Evolutionary conservation across 129 eudicot species (phyloP).

Genomic region (Artemisia annua): DNA sequence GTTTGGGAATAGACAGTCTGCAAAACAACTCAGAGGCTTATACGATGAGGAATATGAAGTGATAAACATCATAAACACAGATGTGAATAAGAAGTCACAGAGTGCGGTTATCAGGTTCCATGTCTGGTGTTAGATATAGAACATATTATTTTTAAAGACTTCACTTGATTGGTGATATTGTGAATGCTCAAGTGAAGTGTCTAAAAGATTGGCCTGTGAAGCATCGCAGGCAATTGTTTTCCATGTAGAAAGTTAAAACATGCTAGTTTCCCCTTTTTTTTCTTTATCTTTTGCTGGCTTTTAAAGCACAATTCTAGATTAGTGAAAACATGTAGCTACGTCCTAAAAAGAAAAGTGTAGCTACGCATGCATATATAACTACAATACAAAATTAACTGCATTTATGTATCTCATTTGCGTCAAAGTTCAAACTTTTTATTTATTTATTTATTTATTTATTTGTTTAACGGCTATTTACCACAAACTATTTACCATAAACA

Average conservation of each 20-base stretch:
- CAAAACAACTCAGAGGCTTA: conserved; percentile 35
- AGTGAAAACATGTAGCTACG: conserved; percentile 33
- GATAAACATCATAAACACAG: conserved; percentile 52
- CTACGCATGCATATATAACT: conserved; percentile 27
- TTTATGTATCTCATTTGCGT: conserved; percentile 17
- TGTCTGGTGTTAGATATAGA: conserved; percentile 83
- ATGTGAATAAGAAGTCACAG: conserved; percentile 53
- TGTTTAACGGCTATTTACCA: too few relatives aligned
- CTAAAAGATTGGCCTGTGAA: conserved; percentile 42
- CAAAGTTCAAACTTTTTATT: background rate
- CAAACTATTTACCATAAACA: background rate
- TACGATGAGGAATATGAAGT: conserved; percentile 57
- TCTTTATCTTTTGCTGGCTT: conserved; percentile 22
- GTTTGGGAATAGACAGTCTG: conserved; percentile 46
- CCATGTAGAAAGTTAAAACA: conserved; percentile 25
- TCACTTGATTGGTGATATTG: conserved; percentile 63
- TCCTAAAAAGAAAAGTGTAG: conserved; percentile 26
- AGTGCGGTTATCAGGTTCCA: conserved; percentile 48
- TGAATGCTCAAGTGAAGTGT: conserved; percentile 39
- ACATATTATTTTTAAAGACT: conserved; percentile 79
- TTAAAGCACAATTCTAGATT: conserved; percentile 34
- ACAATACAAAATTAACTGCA: conserved; percentile 36
- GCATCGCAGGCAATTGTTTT: conserved; percentile 51
- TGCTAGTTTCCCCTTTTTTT: conserved; percentile 7
- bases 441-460: too few relatives aligned